Conservation (phyloP, 192 early-diverging fungal genomes). For the Funneliformis geosporum region DNA sequence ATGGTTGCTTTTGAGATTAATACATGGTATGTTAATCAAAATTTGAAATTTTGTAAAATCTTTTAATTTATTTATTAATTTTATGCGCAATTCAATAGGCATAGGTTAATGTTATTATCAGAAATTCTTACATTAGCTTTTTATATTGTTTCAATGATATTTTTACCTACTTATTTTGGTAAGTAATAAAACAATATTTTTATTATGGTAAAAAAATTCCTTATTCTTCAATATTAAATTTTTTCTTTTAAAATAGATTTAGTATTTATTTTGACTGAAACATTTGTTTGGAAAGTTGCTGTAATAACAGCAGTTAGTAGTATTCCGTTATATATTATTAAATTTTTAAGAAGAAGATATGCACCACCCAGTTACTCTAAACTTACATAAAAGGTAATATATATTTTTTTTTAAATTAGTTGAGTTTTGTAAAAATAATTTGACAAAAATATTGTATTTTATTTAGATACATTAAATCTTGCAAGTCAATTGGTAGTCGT, state of each 20-base stretch:
- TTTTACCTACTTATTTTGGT: slow-evolving; percentile 91
- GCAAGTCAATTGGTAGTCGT: too few relatives aligned
- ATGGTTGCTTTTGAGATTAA: slow-evolving; percentile 95
- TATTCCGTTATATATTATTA: slow-evolving; percentile 85
- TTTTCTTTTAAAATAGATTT: slow-evolving; percentile 56
- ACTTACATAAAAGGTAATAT: slow-evolving; percentile 38
- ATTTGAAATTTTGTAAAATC: background rate
- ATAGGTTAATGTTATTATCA: slow-evolving; percentile 84
- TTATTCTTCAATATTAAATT: background rate
- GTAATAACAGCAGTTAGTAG: slow-evolving; percentile 87
- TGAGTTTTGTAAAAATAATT: too few relatives aligned
- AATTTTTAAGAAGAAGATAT: slow-evolving; percentile 72
- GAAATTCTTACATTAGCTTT: slow-evolving; percentile 79
- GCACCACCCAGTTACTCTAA: slow-evolving; percentile 92
- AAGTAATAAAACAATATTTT: slow-evolving; percentile 27
- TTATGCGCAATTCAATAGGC: slow-evolving; percentile 45
- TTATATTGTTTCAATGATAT: slow-evolving; percentile 87
- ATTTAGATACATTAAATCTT: too few relatives aligned
- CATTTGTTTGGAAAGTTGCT: slow-evolving; percentile 88
- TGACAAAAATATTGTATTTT: too few relatives aligned
- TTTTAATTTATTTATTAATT: background rate
- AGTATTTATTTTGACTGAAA: slow-evolving; percentile 78
- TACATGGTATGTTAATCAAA: slow-evolving; percentile 68
- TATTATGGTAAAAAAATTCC: background rate
- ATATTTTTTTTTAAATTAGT: slow-evolving; percentile 36